Evolutionary conservation across 2,329 filamentous ascomycete genomes (phyloP).

Genomic region (Fusarium anthophilum): DNA sequence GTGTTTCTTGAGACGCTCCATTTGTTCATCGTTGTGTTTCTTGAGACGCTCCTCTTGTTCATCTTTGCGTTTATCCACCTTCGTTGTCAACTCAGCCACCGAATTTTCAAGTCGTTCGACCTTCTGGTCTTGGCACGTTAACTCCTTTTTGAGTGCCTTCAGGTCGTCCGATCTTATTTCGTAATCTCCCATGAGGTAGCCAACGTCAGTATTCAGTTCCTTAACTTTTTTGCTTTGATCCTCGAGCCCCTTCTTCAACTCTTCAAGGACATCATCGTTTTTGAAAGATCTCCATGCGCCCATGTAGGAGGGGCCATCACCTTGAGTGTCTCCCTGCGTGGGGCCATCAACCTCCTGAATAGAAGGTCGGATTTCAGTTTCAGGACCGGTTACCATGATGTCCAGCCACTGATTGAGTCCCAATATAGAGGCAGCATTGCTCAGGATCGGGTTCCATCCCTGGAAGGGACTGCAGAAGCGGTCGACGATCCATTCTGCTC

Average conservation of each 20-base stretch:
- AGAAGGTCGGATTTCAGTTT: background rate
- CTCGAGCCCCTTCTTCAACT: background rate
- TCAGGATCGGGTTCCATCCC: background rate
- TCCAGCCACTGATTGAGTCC: background rate
- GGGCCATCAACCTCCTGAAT: background rate
- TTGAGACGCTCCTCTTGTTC: background rate
- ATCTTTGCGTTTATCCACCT: background rate
- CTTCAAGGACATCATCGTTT: rapidly evolving
- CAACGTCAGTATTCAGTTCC: background rate
- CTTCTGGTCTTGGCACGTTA: background rate
- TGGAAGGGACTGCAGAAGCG: background rate
- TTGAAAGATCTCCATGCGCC: background rate
- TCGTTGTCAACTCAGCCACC: rapidly evolving
- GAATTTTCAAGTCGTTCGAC: background rate
- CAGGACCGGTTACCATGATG: background rate
- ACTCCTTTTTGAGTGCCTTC: rapidly evolving
- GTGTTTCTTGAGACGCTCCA: background rate
- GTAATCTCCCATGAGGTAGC: too few species aligned
- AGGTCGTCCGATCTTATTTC: background rate
- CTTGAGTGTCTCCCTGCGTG: background rate
- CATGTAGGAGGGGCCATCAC: background rate
- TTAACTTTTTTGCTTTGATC: background rate
- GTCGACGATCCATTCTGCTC: background rate
- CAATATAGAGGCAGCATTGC: background rate
- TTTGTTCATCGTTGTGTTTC: background rate